phyloP scores from a whole-genome alignment of 2,329 filamentous ascomycete species.

The Plectosphaerella sp. region DNA sequence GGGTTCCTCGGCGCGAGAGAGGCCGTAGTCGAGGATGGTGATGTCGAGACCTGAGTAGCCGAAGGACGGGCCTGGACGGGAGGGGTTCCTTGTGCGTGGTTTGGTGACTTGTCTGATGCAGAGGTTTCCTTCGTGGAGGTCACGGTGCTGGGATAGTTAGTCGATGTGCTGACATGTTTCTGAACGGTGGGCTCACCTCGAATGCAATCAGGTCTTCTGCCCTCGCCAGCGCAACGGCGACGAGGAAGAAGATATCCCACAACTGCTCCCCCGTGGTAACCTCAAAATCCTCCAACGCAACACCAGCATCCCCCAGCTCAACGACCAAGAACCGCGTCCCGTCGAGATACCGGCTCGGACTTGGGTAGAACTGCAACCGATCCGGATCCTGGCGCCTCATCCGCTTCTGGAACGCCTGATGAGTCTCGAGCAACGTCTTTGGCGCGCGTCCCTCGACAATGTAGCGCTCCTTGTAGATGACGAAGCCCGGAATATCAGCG shows the following conservation, averaged over 20 bases:
- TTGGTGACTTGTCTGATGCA: conserved; percentile 45
- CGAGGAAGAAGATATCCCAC: conserved; percentile 60
- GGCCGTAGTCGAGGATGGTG: conserved; percentile 61
- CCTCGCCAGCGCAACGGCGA: conserved; percentile 54
- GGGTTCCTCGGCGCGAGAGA: conserved; percentile 52
- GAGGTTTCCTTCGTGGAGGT: conserved; percentile 62
- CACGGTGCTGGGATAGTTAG: conserved; percentile 47
- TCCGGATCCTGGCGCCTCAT: conserved; percentile 51
- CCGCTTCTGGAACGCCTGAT: conserved; percentile 51
- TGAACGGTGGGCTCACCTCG: conserved; percentile 38
- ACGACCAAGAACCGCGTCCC: conserved; percentile 57
- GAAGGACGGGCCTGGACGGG: conserved; percentile 34
- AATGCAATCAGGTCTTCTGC: conserved; percentile 56
- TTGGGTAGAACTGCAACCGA: conserved; percentile 57
- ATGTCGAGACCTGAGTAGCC: conserved; percentile 59
- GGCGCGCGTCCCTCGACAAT: conserved; percentile 53
- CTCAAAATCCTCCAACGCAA: conserved; percentile 54
- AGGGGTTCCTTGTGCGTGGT: conserved; percentile 22
- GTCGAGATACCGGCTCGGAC: conserved; percentile 54
- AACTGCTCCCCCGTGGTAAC: conserved; percentile 44
- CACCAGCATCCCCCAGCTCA: conserved; percentile 59
- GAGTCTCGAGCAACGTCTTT: conserved; percentile 52
- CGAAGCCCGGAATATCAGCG: conserved; percentile 60
- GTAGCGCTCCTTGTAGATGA: conserved; percentile 62
- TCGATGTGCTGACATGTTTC: not conserved